Evolutionary conservation across 2,329 filamentous ascomycete genomes (phyloP), one percentile per base, ranked within the genome.

Genomic region (Cryphonectria nitschkei): DNA sequence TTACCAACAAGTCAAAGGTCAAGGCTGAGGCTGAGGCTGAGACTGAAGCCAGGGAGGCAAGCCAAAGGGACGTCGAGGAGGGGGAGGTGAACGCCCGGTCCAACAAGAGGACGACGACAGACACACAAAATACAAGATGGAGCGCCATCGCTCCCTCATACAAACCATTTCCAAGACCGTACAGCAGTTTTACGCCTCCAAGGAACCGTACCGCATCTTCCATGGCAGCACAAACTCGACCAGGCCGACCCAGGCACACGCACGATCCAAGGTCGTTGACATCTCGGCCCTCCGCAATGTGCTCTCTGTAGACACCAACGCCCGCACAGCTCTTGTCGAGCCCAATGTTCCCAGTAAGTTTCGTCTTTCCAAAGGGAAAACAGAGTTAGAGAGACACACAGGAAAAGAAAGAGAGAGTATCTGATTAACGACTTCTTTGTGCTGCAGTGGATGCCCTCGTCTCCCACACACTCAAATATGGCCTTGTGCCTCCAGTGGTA

Each of bases 221-320:
- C 92, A 94, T 83, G 92, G 92, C 75, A 90, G 89, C 56, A 94
- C 92, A 68, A 94, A 94, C 83, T 91, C 88, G 77, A 94, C 92
- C 63, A 89, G 86, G 6, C 86, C 86, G 16, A 52, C 50, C 65
- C 89, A 85, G 11, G 85, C 85, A 34, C 61, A 46, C 43, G 9
- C 16, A 81, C 72, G 87, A 81, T 75, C 82, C 75, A 81, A 79
- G 71, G 81, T 82, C 70, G 84, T 94, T 74, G 91, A 93, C 81
- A 93, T 92, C 76, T 89, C 88, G 77, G 80, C 82, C 3, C 85
- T 95, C 3, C 82, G 82, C 74, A 83, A 90, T 78, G 90, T 95
- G 37, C 82, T 95, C 46, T 81, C 84, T 14, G 86, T 95, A 70
- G 86, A 94, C 78, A 76, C 80, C 1, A 77, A 81, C 9, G 78